Percentiles rank a stretch among this genome's conserved stretches.
These are phyloP conservation scores for Apiospora hydei DNA, from an alignment of 2,329 filamentous ascomycete genomes.

Conservation along the genomic window DNA sequence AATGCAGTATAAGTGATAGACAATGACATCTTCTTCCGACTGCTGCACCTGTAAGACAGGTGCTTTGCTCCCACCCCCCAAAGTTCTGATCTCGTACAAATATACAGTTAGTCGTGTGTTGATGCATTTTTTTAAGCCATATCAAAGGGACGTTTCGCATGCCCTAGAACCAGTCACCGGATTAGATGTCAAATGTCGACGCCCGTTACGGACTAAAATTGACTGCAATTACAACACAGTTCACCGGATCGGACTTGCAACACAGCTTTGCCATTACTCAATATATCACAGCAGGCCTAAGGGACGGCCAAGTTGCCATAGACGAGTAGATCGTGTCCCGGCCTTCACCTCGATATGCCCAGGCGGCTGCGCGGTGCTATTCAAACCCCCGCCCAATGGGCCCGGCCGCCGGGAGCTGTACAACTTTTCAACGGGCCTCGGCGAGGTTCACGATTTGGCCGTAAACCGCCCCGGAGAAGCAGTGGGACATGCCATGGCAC, in stretches of 20 bases:
- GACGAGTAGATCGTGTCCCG: slow-evolving; percentile 28
- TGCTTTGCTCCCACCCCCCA: background rate
- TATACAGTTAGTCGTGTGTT: background rate
- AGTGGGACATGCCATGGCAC: slow-evolving; percentile 37
- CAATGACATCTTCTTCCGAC: slow-evolving; percentile 8
- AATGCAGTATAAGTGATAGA: slow-evolving; percentile 9
- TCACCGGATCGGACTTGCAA: background rate
- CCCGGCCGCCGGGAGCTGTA: slow-evolving; percentile 59
- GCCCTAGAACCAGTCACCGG: background rate
- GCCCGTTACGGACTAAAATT: background rate
- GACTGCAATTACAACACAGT: background rate
- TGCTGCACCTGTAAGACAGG: background rate
- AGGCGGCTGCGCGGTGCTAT: slow-evolving; percentile 51
- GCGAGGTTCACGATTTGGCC: slow-evolving; percentile 50
- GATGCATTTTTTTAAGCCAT: background rate
- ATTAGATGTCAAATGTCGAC: background rate
- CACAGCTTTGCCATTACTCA: background rate
- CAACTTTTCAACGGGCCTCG: slow-evolving; percentile 52
- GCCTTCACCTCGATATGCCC: slow-evolving; percentile 44
- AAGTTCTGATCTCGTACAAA: background rate
- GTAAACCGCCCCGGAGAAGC: slow-evolving; percentile 41
- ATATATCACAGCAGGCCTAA: background rate
- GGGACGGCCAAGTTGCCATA: background rate
- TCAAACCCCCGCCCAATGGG: slow-evolving; percentile 55
- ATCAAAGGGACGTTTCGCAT: background rate